Conservation (phyloP, 192 early-diverging fungal genomes). For the Rhizophagus prolifer region DNA sequence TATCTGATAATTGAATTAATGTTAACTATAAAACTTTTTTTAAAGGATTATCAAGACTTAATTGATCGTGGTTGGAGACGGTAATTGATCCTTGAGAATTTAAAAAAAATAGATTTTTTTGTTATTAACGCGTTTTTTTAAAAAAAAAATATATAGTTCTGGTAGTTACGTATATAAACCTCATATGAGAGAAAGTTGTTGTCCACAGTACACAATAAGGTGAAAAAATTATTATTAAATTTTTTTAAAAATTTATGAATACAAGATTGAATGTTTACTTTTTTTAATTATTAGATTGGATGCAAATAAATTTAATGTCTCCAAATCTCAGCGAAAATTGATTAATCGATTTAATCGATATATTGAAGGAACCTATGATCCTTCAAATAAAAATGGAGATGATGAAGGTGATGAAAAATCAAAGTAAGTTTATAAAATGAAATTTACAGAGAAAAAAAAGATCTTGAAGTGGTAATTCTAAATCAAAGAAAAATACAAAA, state of each 20-base stretch:
- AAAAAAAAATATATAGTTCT: constrained; percentile 46
- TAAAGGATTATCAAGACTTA: constrained; percentile 60
- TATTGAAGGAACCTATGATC: constrained; percentile 40
- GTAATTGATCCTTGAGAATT: constrained; percentile 22
- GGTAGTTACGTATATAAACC: constrained; percentile 79
- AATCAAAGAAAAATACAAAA: constrained; percentile 37
- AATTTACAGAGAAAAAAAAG: neutral
- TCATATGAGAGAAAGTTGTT: constrained; percentile 62
- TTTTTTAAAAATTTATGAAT: neutral
- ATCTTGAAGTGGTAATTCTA: neutral
- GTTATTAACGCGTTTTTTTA: neutral
- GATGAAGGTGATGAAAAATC: neutral
- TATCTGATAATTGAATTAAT: neutral
- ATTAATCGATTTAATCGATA: constrained; percentile 63
- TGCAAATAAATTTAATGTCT: constrained; percentile 50
- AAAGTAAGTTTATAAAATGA: constrained; percentile 15
- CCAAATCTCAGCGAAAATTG: constrained; percentile 68
- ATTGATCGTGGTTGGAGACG: constrained; percentile 78
- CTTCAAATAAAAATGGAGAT: neutral
- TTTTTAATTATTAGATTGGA: constrained; percentile 46
- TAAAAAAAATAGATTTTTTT: neutral
- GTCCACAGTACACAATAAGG: constrained; percentile 75
- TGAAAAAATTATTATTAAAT: constrained; percentile 16
- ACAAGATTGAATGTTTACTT: neutral
- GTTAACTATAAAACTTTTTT: neutral